Conservation (phyloP, 768 basidiomycete species). For the Xerocomus brunneocitrinus region DNA sequence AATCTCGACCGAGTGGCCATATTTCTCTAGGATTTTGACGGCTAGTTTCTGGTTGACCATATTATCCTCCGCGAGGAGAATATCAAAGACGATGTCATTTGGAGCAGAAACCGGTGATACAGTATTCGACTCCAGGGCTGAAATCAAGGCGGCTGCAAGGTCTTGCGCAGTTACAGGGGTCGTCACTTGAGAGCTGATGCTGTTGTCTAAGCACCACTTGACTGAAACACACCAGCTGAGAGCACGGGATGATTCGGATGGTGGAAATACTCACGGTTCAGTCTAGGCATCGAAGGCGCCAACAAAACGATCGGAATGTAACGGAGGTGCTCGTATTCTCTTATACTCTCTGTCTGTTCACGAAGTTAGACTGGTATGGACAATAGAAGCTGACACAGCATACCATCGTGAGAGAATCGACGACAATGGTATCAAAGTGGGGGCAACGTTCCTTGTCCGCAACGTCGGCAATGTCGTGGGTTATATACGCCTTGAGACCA, state of each 20-base stretch:
- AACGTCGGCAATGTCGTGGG: conserved; percentile 77
- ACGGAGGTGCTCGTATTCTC: conserved; percentile 90
- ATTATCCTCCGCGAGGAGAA: conserved; percentile 96
- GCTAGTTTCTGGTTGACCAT: conserved; percentile 94
- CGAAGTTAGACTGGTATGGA: conserved; percentile 10
- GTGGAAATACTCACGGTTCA: conserved; percentile 55
- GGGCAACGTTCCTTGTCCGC: conserved; percentile 77
- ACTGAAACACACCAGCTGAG: conserved; percentile 41
- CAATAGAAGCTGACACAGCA: conserved; percentile 30
- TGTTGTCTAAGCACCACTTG: conserved; percentile 96
- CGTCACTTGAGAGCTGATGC: conserved; percentile 91
- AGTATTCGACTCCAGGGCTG: conserved; percentile 92
- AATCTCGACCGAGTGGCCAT: conserved; percentile 92
- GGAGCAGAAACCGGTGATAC: conserved; percentile 82
- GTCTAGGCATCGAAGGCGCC: conserved; percentile 68
- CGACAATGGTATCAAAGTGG: conserved; percentile 92
- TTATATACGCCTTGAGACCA: conserved; percentile 70
- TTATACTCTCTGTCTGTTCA: conserved; percentile 76
- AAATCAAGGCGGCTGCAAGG: conserved; percentile 85
- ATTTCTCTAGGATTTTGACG: conserved; percentile 93
- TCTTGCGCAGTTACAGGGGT: conserved; percentile 87
- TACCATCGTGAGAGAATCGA: conserved; percentile 83
- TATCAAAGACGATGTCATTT: conserved; percentile 84
- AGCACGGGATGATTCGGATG: not conserved
- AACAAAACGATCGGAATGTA: conserved; percentile 95